Evolutionary conservation across 305 asterid species (phyloP).

Genomic region (Nicotiana rustica): DNA sequence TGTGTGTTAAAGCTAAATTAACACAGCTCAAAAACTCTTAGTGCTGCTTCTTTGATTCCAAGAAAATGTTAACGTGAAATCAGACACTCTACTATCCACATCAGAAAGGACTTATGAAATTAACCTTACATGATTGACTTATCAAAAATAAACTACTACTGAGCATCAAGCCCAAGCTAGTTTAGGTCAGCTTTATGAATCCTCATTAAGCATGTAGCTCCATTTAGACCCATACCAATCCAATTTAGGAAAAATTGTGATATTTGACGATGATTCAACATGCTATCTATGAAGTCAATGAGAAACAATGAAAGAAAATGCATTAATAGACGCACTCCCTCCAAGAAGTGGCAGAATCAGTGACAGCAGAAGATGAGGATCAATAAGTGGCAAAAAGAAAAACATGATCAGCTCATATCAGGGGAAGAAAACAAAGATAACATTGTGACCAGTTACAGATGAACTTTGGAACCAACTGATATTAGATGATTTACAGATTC

Average conservation of each 20-base stretch:
- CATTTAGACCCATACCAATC: neutral
- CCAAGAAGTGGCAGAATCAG: conserved; percentile 6
- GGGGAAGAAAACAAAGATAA: neutral
- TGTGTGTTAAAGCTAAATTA: conserved; percentile 41
- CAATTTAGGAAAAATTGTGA: conserved; percentile 20
- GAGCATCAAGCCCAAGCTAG: neutral
- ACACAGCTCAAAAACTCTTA: neutral
- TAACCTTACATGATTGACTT: conserved; percentile 3
- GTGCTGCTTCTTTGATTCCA: neutral
- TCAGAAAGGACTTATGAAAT: neutral
- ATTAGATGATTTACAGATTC: neutral
- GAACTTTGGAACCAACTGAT: neutral
- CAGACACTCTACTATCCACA: neutral
- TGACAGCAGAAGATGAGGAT: conserved; percentile 25
- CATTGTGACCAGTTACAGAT: neutral
- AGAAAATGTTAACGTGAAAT: conserved; percentile 12
- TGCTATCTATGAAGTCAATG: neutral
- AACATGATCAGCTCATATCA: conserved; percentile 24
- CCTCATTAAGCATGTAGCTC: neutral
- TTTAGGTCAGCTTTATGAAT: neutral
- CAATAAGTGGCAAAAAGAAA: neutral
- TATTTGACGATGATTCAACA: neutral
- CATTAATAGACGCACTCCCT: neutral
- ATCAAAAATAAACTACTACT: neutral
- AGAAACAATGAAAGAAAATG: neutral